These are phyloP conservation scores for Kurtzmaniella natalensis DNA, from an alignment of 1,139 yeast species.

Conservation along the genomic window DNA sequence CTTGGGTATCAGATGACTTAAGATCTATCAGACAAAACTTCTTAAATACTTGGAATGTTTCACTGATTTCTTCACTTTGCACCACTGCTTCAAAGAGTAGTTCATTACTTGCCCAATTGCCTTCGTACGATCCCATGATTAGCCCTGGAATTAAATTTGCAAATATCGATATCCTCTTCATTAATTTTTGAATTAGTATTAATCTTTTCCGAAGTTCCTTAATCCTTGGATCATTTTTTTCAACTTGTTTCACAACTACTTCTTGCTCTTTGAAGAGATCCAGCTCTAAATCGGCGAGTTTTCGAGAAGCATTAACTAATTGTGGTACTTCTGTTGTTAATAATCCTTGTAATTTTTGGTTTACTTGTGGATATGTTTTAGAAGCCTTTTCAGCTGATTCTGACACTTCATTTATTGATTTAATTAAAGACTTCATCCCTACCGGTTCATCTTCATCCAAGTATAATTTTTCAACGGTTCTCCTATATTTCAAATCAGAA, in stretches of 20 bases:
- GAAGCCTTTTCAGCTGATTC: background rate
- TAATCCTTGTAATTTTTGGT: background rate
- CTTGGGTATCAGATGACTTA: background rate
- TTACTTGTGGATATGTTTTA: background rate
- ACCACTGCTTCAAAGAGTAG: slow-evolving; percentile 20
- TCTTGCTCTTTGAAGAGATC: background rate
- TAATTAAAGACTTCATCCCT: background rate
- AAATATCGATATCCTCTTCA: slow-evolving; percentile 6
- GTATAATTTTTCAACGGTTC: background rate
- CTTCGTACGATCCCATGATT: slow-evolving; percentile 22
- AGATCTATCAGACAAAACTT: background rate
- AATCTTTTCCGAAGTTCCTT: slow-evolving; percentile 4
- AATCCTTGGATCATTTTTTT: slow-evolving; percentile 8
- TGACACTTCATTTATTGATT: slow-evolving; percentile 1
- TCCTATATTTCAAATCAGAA: background rate
- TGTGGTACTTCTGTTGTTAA: background rate
- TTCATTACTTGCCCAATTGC: slow-evolving; percentile 19
- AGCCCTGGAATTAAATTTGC: slow-evolving; percentile 20
- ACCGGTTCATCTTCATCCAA: background rate
- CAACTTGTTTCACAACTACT: slow-evolving; percentile 2
- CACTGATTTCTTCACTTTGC: slow-evolving; percentile 19
- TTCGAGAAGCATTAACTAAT: background rate
- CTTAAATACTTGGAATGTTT: background rate
- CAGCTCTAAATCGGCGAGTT: background rate
- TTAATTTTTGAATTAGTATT: slow-evolving; percentile 2